Evolutionary conservation across 2,329 filamentous ascomycete genomes (phyloP).

Genomic region (Tolypocladium pustulatum): DNA sequence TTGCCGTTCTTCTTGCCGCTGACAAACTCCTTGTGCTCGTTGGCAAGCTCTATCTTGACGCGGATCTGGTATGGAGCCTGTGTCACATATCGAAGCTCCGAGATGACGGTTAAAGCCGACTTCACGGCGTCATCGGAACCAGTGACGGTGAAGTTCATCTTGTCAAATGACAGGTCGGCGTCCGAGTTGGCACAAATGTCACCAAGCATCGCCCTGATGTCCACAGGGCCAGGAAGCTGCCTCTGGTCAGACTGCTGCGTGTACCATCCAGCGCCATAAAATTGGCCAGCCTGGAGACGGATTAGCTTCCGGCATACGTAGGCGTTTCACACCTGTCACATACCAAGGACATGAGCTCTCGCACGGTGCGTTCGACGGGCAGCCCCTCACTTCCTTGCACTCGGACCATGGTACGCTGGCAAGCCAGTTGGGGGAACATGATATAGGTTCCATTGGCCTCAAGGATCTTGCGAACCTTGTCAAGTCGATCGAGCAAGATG

Average conservation of each 20-base stretch:
- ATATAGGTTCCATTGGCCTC: constrained; percentile 95
- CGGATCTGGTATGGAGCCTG: constrained; percentile 85
- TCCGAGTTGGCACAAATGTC: constrained; percentile 96
- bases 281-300: constrained; percentile 67
- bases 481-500: constrained; percentile 79
- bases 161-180: constrained; percentile 89
- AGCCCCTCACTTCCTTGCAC: constrained; percentile 90
- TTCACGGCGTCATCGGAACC: constrained; percentile 96
- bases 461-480: constrained; percentile 97
- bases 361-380: constrained; percentile 87
- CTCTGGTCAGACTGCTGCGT: constrained; percentile 66
- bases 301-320: constrained; percentile 11
- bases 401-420: constrained; percentile 72
- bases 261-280: constrained; percentile 96
- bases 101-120: constrained; percentile 86
- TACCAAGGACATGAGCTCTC: constrained; percentile 91
- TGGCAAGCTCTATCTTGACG: constrained; percentile 96
- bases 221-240: constrained; percentile 51
- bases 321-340: constrained; percentile 21
- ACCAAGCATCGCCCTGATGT: constrained; percentile 82
- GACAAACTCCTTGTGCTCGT: constrained; percentile 99
- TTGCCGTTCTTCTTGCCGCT: constrained; percentile 99
- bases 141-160: constrained; percentile 85
- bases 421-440: constrained; percentile 78
- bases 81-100: constrained; percentile 80